Base-by-base conservation (phyloP, 768 basidiomycete species). In the Mycena alexandri region DNA sequence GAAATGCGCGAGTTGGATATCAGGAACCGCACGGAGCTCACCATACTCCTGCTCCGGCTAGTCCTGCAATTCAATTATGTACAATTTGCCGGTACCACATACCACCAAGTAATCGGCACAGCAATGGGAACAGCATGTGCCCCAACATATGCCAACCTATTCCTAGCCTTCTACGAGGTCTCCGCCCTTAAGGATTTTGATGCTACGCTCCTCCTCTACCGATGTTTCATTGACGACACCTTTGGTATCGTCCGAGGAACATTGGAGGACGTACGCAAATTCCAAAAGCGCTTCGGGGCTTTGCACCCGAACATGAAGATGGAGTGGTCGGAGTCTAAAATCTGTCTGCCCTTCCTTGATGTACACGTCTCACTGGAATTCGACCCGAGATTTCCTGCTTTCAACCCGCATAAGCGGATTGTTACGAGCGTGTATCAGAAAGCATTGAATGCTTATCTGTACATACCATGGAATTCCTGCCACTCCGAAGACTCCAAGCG, bases 121-220 rank as follows among this genome's bases (percentile, higher is more conserved):
- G 62, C 67, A 21, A 69, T 69, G 68, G 68, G 68, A 21, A 69
- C 68, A 6, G 46, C 68, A 33, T 60, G 44, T 43, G 68, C 68
- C 24, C 68, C 68, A 17, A 60, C 63, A 41, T 69, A 69, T 48
- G 68, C 68, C 14, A 69, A 69, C 38, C 55, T 69, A 11, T 69
- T 69, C 43, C 68, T 65, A 5, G 68, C 68, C 33, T 10, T n/a
- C 22, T 65, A 59, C 44, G 68, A 69, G 42, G 51, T 16, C 3
- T 34, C 1, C 1, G 48, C 63, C n/a, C 68, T 69, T 2, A 24
- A 50, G 36, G 63, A 69, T 16, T 21, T 69, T 11, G 55, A 13
- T 25, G 57, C 46, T 48, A 65, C 36, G n/a, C 48, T 69, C 2
- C 10, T 42, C 5, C 55, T 50, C 57, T 69, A 69, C 34, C 44